Evolutionary conservation across 2,329 filamentous ascomycete species (phyloP), one percentile per base, ranked within the genome.

Genomic region (Westerdykella aurantiaca): DNA sequence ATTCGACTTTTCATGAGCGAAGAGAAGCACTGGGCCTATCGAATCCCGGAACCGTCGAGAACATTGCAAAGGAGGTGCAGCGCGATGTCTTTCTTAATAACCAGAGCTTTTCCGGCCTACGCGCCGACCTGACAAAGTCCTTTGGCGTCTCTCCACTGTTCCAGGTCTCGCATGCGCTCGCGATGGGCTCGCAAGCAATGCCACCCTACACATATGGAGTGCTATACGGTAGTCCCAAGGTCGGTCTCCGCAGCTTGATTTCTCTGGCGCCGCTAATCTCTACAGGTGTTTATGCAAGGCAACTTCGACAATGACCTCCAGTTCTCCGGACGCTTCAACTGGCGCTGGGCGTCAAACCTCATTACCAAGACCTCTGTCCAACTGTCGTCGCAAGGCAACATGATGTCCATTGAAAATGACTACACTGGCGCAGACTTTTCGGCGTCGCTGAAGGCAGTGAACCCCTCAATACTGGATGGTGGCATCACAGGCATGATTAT

Each of bases 81-180:
- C 89, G 90, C 72, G 90, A 96, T 79, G 90, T 96, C 59, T 85
- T 97, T 68, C 82, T 96, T 63, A 93, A 85, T 73, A 95, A 96
- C 77, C 86, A 88, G 70, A 94, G 93, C 82, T 97, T 98, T 77
- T 86, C 88, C 37, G 93, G 93, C 62, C 80, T 98, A 69, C 87
- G 91, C 67, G 94, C 91, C 69, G 93, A 98, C 71, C 77, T 97
- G 67, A 96, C 89, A 67, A 97, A 96, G 78, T 83, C 88, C 66
- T 95, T 97, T 74, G 93, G 89, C 78, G 81, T 95, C 69, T 81
- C 83, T 45, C 93, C 93, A 46, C 76, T 97, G 56, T 98, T 98
- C 78, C 91, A 97, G 73, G 86, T 96, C 58, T 96, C 91, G 54
- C 93, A 98, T 74, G 88, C 93, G 59, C 93, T 98, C 69, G 85